These are phyloP conservation scores for Wickerhamiella bombiphila DNA, from an alignment of 805 yeast genomes.

Conservation along the genomic window DNA sequence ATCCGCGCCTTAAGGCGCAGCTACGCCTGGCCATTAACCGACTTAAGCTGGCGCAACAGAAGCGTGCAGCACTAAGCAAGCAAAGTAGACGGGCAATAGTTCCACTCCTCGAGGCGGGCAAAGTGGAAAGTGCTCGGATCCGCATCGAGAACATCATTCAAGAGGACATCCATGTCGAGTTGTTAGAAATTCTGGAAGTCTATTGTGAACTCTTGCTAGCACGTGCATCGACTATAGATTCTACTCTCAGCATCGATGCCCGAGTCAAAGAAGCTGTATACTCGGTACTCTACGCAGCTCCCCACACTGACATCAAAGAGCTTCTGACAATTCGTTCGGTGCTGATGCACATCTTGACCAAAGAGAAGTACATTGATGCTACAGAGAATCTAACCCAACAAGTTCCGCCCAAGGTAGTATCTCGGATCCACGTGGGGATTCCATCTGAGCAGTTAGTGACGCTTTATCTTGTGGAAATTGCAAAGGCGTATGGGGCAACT, in stretches of 20 bases:
- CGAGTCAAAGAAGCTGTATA: slow-evolving; percentile 56
- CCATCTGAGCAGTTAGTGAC: slow-evolving; percentile 53
- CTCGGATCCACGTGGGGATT: slow-evolving; percentile 49
- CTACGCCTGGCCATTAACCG: slow-evolving; percentile 53
- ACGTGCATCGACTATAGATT: slow-evolving; percentile 45
- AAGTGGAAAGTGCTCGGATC: slow-evolving; percentile 69
- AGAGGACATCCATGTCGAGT: slow-evolving; percentile 66
- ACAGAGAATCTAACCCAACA: slow-evolving; percentile 34
- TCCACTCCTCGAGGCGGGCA: slow-evolving; percentile 50
- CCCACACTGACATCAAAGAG: slow-evolving; percentile 66
- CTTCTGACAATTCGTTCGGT: slow-evolving; percentile 45
- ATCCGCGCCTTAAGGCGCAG: slow-evolving; percentile 13
- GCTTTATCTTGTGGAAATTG: slow-evolving; percentile 64
- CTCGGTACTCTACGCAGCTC: slow-evolving; percentile 52
- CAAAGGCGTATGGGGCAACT: slow-evolving; percentile 61
- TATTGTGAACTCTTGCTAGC: slow-evolving; percentile 74
- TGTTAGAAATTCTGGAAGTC: slow-evolving; percentile 63
- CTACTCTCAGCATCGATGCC: slow-evolving; percentile 11
- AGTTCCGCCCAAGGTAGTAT: slow-evolving; percentile 55
- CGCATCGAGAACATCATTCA: slow-evolving; percentile 73
- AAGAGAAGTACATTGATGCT: slow-evolving; percentile 46
- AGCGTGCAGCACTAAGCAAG: slow-evolving; percentile 59
- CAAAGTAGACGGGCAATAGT: slow-evolving; percentile 60
- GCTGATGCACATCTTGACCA: slow-evolving; percentile 47
- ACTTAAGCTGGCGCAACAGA: slow-evolving; percentile 55